A percentile compares a stretch with the other conserved stretches of the same genome.
Conservation (phyloP, 768 basidiomycete species). For the Saitozyma sp. region DNA sequence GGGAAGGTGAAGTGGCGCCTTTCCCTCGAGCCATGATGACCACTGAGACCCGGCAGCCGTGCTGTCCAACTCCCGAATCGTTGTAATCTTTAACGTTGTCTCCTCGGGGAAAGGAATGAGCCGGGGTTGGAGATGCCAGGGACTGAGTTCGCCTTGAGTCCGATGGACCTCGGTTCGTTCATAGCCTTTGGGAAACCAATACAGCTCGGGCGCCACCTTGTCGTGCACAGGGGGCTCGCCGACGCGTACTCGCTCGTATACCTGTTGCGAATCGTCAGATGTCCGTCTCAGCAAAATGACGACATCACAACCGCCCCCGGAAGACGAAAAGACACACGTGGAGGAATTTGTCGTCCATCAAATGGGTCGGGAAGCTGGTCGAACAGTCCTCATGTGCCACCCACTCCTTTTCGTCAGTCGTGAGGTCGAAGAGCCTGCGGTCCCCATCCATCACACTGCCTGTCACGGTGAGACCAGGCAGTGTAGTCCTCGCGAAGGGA, state of each 20-base stretch:
- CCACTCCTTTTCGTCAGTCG: conserved; percentile 1
- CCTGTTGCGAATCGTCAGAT: background rate
- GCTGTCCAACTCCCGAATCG: background rate
- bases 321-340: conserved; percentile 6
- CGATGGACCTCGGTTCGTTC: conserved; percentile 7
- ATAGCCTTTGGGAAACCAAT: no score
- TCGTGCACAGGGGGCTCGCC: background rate
- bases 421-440: no score
- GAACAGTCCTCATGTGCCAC: background rate
- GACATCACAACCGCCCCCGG: conserved; percentile 4
- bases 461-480: conserved; percentile 23
- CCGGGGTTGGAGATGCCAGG: conserved; percentile 10
- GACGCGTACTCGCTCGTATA: conserved; percentile 7
- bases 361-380: conserved; percentile 3
- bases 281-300: no score
- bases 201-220: background rate
- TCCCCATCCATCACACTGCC: conserved; percentile 13
- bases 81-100: background rate
- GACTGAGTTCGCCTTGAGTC: conserved; percentile 11
- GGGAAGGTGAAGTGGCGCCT: conserved; percentile 7
- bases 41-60: background rate
- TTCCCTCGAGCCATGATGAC: background rate
- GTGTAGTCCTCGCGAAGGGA: conserved; percentile 25
- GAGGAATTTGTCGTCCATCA: conserved; percentile 14
- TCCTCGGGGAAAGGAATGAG: conserved; percentile 10